Evolutionary conservation across 306 rosid species (phyloP).

Genomic region (Vicia sativa): DNA sequence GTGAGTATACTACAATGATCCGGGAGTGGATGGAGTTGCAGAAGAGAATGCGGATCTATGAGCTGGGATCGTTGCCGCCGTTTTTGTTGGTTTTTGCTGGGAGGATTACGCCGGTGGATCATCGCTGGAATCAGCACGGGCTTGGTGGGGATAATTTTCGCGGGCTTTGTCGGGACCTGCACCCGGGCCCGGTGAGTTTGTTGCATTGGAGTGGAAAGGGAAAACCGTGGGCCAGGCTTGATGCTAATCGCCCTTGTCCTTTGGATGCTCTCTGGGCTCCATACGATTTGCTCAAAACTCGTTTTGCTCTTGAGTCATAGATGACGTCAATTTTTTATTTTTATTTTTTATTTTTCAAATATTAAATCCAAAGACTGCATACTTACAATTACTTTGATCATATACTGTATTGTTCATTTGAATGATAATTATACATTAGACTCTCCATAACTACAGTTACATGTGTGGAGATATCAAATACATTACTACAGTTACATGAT

Average conservation of each 20-base stretch:
- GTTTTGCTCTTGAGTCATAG: conserved; percentile 57
- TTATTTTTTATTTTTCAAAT: background rate
- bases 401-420: too few species aligned
- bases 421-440: too few species aligned
- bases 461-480: too few species aligned
- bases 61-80: conserved; percentile 89
- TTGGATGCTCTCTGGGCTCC: conserved; percentile 92
- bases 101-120: conserved; percentile 73
- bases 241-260: conserved; percentile 75
- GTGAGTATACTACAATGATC: conserved; percentile 66
- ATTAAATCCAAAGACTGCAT: background rate
- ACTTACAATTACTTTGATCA: background rate
- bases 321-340: background rate
- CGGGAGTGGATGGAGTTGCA: conserved; percentile 97
- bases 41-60: conserved; percentile 91
- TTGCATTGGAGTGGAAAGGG: conserved; percentile 98
- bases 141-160: conserved; percentile 87
- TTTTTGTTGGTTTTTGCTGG: conserved; percentile 85
- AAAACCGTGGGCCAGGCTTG: conserved; percentile 90
- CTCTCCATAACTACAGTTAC: too few species aligned
- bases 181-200: conserved; percentile 85
- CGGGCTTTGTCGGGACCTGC: conserved; percentile 75
- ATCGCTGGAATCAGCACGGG: conserved; percentile 93
- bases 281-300: conserved; percentile 65
- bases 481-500: background rate